Evolutionary conservation across 148 eudicot species (phyloP).

Genomic region (Camellia japonica): DNA sequence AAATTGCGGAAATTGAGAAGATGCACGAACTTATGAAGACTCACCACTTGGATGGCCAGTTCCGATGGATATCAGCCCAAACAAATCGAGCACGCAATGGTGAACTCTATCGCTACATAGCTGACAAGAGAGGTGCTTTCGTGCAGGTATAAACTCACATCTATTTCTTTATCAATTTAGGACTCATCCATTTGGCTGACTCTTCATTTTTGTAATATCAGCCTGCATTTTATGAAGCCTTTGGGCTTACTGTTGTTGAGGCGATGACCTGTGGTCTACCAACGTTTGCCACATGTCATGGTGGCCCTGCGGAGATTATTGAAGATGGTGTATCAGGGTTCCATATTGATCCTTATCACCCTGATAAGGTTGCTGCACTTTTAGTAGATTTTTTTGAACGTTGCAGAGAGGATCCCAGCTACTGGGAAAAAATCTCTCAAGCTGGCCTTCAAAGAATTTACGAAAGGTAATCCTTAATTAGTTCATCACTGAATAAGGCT

Average conservation of each 20-base stretch:
- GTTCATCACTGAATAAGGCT: background rate
- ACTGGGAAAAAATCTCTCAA: constrained; percentile 65
- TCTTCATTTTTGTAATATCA: constrained; percentile 20
- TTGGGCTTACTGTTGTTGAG: constrained; percentile 98
- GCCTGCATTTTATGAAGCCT: constrained; percentile 99
- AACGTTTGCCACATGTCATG: constrained; percentile 94
- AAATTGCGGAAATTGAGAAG: constrained; percentile 83
- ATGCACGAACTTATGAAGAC: constrained; percentile 80
- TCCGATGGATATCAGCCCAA: constrained; percentile 84
- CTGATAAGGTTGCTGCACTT: constrained; percentile 58
- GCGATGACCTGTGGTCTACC: constrained; percentile 98
- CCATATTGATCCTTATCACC: constrained; percentile 96
- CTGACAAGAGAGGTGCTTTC: constrained; percentile 82
- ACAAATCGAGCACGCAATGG: constrained; percentile 87
- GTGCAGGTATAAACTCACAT: constrained; percentile 64
- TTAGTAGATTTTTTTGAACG: constrained; percentile 59
- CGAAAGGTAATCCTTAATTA: constrained; percentile 48
- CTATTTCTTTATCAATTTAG: background rate
- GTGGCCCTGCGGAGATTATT: constrained; percentile 93
- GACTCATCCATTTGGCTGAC: background rate
- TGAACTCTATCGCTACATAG: constrained; percentile 92
- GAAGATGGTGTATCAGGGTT: constrained; percentile 85
- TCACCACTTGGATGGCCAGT: constrained; percentile 68
- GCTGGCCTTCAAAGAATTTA: constrained; percentile 67
- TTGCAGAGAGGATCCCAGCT: constrained; percentile 55